Base-by-base conservation (phyloP, 1,139 yeast genomes). In the Kazachstania sp. region DNA sequence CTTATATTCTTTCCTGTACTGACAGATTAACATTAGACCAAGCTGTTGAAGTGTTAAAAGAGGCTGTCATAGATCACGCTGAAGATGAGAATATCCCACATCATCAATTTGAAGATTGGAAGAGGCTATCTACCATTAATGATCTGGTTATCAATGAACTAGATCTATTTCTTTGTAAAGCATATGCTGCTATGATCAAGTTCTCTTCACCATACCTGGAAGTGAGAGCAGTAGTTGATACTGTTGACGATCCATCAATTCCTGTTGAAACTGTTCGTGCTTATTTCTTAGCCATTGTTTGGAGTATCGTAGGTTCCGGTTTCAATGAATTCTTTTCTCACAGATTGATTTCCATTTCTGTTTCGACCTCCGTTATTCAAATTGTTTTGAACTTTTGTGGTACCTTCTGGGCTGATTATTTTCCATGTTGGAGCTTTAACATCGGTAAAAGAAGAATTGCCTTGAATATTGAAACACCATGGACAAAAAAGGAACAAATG, bases 401-500 rank as follows among this genome's bases (percentile, higher is more conserved):
- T 45, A 62, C 62, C 45, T 49, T 68, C 1, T 64, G 69, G 60
- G 71, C 67, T 39, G 52, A 43, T 29, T 46, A 64, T 37, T 49
- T 80, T 18, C 86, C 86, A 4, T 71, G 71, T 47, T 69, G 73
- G 72, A 73, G 72, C 16, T 59, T 78, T 58, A 70, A 58, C 39
- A 63, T 60, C 52, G 65, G 65, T 53, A 75, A 71, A 36, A 59
- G 54, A 48, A 67, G 69, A 48, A 51, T 65, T 58, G 63, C 76
- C 45, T 56, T 78, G 57, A 72, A 80, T 61, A 47, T 55, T 35
- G 79, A 81, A 1, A 82, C 82, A 7, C 79, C 79, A 6, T 83
- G 86, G 85, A 69, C 74, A 35, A 72, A 68, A 55, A 83, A 83
- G 61, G 92, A 83, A 59, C 86, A 83, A 68, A 77, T 79, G 80